Evolutionary conservation across 257 asterid species (phyloP).

Genomic region (Mentha longifolia): DNA sequence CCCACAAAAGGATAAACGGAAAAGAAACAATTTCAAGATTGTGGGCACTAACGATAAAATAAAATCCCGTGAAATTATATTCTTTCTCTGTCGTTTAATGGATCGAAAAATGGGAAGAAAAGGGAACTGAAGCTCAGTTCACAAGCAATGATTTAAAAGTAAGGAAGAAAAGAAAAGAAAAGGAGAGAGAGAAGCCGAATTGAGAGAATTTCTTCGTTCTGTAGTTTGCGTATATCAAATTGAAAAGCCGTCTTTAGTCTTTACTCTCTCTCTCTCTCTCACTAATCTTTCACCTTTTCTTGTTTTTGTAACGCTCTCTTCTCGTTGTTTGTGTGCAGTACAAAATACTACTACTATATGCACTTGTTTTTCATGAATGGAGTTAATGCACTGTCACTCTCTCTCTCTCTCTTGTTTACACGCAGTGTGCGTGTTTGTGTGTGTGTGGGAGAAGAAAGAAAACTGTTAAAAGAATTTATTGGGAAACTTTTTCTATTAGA

Average conservation of each 20-base stretch:
- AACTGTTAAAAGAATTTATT: slow-evolving; percentile 1
- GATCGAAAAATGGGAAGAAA: slow-evolving; percentile 19
- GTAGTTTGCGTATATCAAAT: slow-evolving; percentile 29
- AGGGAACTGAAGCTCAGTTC: slow-evolving; percentile 39
- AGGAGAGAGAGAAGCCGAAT: slow-evolving; percentile 23
- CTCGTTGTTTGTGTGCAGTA: slow-evolving; percentile 35
- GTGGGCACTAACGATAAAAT: slow-evolving; percentile 33
- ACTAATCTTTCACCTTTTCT: slow-evolving; percentile 29
- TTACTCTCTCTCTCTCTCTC: slow-evolving; percentile 16
- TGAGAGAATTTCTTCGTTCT: slow-evolving; percentile 15
- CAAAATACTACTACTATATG: slow-evolving; percentile 30
- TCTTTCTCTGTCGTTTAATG: slow-evolving; percentile 28
- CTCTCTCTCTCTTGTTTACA: slow-evolving; percentile 37
- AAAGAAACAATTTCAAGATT: slow-evolving; percentile 23
- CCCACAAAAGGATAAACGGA: slow-evolving; percentile 14
- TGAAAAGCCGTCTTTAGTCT: slow-evolving; percentile 34
- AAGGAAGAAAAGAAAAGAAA: not conserved
- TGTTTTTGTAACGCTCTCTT: slow-evolving; percentile 42
- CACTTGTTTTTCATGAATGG: slow-evolving; percentile 43
- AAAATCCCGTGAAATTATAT: slow-evolving; percentile 27
- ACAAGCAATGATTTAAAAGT: slow-evolving; percentile 44
- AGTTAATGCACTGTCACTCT: slow-evolving; percentile 39
- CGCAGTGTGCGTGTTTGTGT: slow-evolving; percentile 37
- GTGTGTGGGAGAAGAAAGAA: slow-evolving; percentile 11
- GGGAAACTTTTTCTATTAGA: not conserved